A percentile compares a stretch with the other conserved stretches of the same genome.
Evolutionary conservation across 768 basidiomycete genomes (phyloP).

Genomic region (Mycena leptocephala): DNA sequence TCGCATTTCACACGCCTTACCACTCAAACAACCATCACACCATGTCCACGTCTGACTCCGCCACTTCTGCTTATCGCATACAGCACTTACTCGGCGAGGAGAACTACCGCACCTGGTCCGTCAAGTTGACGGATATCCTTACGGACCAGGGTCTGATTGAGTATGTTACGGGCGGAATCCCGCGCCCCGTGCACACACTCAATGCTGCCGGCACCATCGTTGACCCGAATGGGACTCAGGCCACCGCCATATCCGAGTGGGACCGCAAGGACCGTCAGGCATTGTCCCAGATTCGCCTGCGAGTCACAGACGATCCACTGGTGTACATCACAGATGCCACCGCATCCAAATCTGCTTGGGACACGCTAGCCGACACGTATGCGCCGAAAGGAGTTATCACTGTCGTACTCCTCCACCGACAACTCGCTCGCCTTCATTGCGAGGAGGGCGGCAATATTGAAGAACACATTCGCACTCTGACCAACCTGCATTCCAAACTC

Average conservation of each 20-base stretch:
- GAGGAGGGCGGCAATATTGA: slow-evolving; percentile 36
- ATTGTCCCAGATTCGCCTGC: slow-evolving; percentile 44
- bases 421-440: too few species aligned
- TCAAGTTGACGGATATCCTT: slow-evolving; percentile 41
- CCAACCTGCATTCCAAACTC: slow-evolving; percentile 12
- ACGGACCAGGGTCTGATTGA: slow-evolving; percentile 38
- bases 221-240: slow-evolving; percentile 16
- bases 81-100: slow-evolving; percentile 35
- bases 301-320: slow-evolving; percentile 8
- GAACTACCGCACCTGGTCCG: slow-evolving; percentile 38
- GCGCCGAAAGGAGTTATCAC: too few species aligned
- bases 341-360: slow-evolving; percentile 43
- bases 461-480: slow-evolving; percentile 41
- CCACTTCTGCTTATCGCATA: slow-evolving; percentile 36
- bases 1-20: too few species aligned
- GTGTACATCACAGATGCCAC: slow-evolving; percentile 16
- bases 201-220: background rate
- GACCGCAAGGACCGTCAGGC: slow-evolving; percentile 47
- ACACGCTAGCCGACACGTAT: slow-evolving; percentile 38
- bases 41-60: slow-evolving; percentile 32
- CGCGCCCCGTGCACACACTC: background rate
- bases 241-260: background rate
- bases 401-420: too few species aligned
- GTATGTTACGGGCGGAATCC: slow-evolving; percentile 9
- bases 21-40: too few species aligned